Evolutionary conservation across 495 filamentous ascomycete genomes (phyloP), one percentile per base, ranked within the genome.

Genomic region (Thermothielavioides terrestris): DNA sequence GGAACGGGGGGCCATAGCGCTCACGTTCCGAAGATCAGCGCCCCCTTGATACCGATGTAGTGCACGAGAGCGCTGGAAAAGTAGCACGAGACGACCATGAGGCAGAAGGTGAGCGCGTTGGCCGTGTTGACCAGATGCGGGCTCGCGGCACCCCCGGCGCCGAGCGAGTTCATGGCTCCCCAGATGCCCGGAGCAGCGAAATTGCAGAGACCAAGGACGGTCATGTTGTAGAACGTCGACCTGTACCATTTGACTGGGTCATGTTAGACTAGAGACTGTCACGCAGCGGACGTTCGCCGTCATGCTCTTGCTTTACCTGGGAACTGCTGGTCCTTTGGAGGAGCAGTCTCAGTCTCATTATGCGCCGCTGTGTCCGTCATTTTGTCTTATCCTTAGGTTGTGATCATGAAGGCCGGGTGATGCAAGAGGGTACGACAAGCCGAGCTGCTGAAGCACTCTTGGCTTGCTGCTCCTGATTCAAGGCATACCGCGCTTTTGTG

Each of bases 121-220:
- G 79, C 82, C n/a, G 74, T 73, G 56, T 85, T 84, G 47, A 85
- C 77, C 11, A 85, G 72, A 47, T 80, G 76, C 6, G 83, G 83
- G n/a, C 63, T 69, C 47, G 78, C 71, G 26, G 74, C 70, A 5
- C 82, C 82, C 32, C 83, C 83, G 15, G 81, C 83, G 28, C 83
- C 82, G 14, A 85, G 72, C 0, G 76, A 78, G 63, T 84, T 85
- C 78, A 84, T 84, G 11, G 82, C 82, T 22, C 72, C 73, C 82
- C 82, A 85, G 53, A 85, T 77, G 0, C 82, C 82, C 0, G 82
- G 82, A 0, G 79, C 80, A 0, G 77, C 67, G 52, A 86, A 77
- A 55, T 78, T 80, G 66, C 77, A 82, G 15, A 82, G 50, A 1
- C 81, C 82, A 8, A 84, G 70, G 21, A 86, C 73, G 14, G 78